Conservation (phyloP, 176 grass and related monocot genomes). For the Musa acuminata region DNA sequence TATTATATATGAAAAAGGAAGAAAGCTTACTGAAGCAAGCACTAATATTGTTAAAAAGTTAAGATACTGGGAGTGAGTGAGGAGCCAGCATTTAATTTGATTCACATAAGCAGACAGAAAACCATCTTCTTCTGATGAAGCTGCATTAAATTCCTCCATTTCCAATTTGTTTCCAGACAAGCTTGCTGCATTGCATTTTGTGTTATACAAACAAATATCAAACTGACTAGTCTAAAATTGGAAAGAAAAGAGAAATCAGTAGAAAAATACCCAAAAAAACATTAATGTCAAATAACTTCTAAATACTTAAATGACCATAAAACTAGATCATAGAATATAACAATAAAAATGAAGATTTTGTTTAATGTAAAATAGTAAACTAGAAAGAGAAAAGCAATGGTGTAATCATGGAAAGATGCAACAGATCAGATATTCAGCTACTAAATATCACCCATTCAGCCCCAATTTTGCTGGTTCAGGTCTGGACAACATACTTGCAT, state of each 20-base stretch:
- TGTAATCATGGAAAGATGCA: not conserved
- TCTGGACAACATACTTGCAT: too few species aligned
- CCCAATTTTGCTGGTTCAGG: too few species aligned
- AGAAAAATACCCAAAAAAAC: too few species aligned
- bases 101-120: conserved; percentile 45
- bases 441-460: too few species aligned
- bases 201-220: conserved; percentile 2
- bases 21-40: conserved; percentile 81
- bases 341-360: not conserved
- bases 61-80: conserved; percentile 69
- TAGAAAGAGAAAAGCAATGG: not conserved
- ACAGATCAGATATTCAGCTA: not conserved
- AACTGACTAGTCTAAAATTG: not conserved
- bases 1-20: not conserved
- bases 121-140: conserved; percentile 40
- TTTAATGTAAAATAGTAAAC: not conserved
- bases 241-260: not conserved
- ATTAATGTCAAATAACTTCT: not conserved
- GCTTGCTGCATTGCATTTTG: conserved; percentile 37
- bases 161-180: conserved; percentile 73
- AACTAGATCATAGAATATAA: not conserved
- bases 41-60: conserved; percentile 74
- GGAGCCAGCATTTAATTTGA: conserved; percentile 68
- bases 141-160: conserved; percentile 53
- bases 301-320: not conserved